Base-by-base conservation (phyloP, 768 basidiomycete genomes). In the Boletales sp. region DNA sequence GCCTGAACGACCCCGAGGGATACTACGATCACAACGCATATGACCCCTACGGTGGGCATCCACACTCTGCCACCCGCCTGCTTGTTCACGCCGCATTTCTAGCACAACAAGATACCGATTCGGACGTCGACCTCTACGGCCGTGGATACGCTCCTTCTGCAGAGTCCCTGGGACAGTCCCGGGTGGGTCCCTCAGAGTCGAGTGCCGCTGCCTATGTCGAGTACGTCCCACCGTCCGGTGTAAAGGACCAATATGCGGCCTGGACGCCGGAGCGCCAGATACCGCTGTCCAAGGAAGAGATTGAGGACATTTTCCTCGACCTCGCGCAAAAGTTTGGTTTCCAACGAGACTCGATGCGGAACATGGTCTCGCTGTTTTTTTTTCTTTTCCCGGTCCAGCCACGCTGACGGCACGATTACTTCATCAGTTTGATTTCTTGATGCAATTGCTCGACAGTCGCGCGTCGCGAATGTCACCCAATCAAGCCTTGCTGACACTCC, bases 321-420 rank as follows among this genome's bases (percentile, higher is more conserved):
- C 78, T 99, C 31, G 87, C 93, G 24, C 94, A 97, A 77, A 99
- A 98, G 72, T 99, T 98, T 71, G 97, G 97, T 53, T 99, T 99
- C 66, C 97, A 94, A 73, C 78, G 86, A 50, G 93, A 94, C 67
- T 90, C 87, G 14, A 94, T 92, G 90, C 78, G 92, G 53, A 98
- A 92, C 78, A 97, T 91, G 90, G 90, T 92, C 58, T 12, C 70
- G 52, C 29, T n/a, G 29, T 58, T 34, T 54, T 72, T 61, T 29
- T 18, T 44, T 35, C 35, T 40, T 40, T 49, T 42, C 34, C 40
- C 43, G 43, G 34, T 14, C 24, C 32, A 0, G 13, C 52, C 12
- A 62, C 30, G 27, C 50, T 63, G 32, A 56, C 46, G 14, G 31
- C 43, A 31, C 43, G 24, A 27, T 27, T 27, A 27, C 40, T 38